Base-by-base conservation (phyloP, 768 basidiomycete genomes). In the Dentipellis sp. region DNA sequence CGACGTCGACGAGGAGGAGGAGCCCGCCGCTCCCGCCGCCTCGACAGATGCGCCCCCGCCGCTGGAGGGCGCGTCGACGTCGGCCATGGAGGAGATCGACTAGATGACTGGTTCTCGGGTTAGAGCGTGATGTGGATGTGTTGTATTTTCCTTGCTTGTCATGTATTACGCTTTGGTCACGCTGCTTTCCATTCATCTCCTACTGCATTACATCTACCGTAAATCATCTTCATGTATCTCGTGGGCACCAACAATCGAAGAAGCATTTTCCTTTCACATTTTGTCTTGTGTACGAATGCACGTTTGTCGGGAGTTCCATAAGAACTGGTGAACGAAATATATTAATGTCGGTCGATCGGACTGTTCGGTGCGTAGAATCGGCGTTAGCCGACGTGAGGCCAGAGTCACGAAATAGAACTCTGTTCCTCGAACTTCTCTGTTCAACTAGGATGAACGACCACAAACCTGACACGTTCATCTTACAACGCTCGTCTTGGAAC, bases 11-110 rank as follows among this genome's bases (percentile, higher is more conserved):
- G 61, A 62, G 36, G 86, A 88, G 34, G 80, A 83, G 62, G 78
- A 82, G 62, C 75, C 75, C 50, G 68, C 72, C 16, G 64, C 73
- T 4, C 63, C 73, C 8, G 74, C 76, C n/a, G 67, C 75, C 48
- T 76, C 74, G 23, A 70, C 72, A 4, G 78, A 77, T 52, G 75
- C 74, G 0, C 75, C 84, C 2, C 78, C 79, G 29, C 72, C 79
- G 57, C 63, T 72, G 53, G 87, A 85, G 66, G 76, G 71, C 16
- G 79, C 83, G 34, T 77, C 86, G 46, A 79, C 85, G 22, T 91
- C 90, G 12, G 86, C 87, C 53, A 97, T 98, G 94, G 95, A 98
- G 80, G 94, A 97, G 78, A 95, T 98, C 60, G 89, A 91, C 67
- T 91, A 84, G 68, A 73, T 45, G 4, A 3, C 42, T 10, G 42